Conservation (phyloP, 192 early-diverging fungal species). For the Umbelopsis sp. region DNA sequence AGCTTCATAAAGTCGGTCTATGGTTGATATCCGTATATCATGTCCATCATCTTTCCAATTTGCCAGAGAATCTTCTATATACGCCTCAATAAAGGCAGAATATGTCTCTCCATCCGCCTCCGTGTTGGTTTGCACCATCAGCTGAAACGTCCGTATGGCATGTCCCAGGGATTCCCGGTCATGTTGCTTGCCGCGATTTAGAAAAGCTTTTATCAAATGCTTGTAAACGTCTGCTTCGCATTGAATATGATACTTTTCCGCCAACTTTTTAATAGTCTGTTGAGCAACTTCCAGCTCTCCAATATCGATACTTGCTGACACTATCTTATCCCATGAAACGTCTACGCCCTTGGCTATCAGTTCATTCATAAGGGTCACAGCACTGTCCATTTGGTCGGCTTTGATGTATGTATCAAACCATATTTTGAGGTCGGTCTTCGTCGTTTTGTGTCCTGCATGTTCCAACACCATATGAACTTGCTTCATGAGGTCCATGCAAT, state of each 20-base stretch:
- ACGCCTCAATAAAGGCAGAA: background rate
- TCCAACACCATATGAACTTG: background rate
- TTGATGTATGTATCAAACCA: constrained; percentile 7
- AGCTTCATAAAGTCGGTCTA: constrained; percentile 10
- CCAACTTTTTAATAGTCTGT: background rate
- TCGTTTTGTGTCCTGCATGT: background rate
- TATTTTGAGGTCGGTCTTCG: background rate
- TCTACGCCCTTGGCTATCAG: background rate
- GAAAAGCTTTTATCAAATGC: background rate
- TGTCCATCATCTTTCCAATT: constrained; percentile 11
- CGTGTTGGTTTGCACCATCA: constrained; percentile 8
- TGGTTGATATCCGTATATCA: constrained; percentile 7
- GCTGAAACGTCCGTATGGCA: constrained; percentile 15
- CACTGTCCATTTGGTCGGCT: background rate
- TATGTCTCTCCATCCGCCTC: constrained; percentile 8
- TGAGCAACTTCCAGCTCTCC: background rate
- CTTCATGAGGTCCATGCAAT: constrained; percentile 9
- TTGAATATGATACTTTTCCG: background rate
- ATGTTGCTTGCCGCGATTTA: background rate
- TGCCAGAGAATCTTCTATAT: constrained; percentile 13
- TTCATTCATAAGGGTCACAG: background rate
- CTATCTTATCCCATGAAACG: background rate
- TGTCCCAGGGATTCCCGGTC: background rate
- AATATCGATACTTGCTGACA: background rate
- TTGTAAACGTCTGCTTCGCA: background rate